Base-by-base conservation (phyloP, 805 yeast species). In the Candida taoyuanica region DNA sequence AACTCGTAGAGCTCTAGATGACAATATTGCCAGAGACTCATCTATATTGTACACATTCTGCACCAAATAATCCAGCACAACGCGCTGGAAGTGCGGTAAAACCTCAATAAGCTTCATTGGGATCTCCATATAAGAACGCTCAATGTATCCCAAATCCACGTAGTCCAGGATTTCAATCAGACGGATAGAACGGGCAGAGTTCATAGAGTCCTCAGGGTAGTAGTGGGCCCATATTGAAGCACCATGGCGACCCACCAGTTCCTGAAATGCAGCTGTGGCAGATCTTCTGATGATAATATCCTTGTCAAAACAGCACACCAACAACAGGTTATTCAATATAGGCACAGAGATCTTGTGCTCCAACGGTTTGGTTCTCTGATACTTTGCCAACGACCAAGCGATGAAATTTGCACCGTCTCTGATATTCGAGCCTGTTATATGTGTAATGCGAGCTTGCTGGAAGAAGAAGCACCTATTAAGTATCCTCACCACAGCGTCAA, bases 391-490 rank as follows among this genome's bases (percentile, higher is more conserved):
- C 0, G 95, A 74, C 98, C 98, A 89, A n/a, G 77, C 61, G 0
- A 85, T 75, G 52, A 83, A 89, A 58, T 94, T 84, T 0, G 91
- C 77, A 0, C 96, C 78, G 58, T 89, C 98, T 40, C 95, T 69
- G 2, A 91, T 71, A 48, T 81, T 86, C 2, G 73, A 60, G 0
- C 95, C 95, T 6, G 73, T 56, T 0, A 77, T 63, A 17, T 65
- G 63, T 0, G 78, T 72, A 6, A 76, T 51, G 32, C 71, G 60
- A 20, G 66, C 63, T 44, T 81, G 85, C 40, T 80, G 81, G 36
- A 84, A 71, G 42, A 71, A 77, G 3, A 81, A 58, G 0, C 78
- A 67, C 14, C 47, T 52, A 17, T 68, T 67, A 3, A 78, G 54
- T 5, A 83, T 59, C 1, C 30, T 31, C 1, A 34, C 28, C 3